Percentiles rank a stretch among this genome's conserved stretches.
phyloP scores from a whole-genome alignment of 805 yeast species.

The Grigorovia humatica region DNA sequence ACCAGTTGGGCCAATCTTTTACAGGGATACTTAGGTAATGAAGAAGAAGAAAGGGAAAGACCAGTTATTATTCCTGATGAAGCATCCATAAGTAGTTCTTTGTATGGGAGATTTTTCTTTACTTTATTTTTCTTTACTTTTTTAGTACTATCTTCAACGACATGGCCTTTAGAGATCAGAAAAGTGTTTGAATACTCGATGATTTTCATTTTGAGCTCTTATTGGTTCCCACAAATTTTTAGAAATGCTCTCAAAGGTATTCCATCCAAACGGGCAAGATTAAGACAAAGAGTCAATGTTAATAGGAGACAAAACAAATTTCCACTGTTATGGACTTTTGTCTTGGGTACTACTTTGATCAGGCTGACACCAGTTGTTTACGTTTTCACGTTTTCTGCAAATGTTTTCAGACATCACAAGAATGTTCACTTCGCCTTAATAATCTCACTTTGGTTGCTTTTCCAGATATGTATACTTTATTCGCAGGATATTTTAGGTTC shows the following conservation, averaged over 20 bases:
- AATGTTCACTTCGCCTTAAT: slow-evolving; percentile 42
- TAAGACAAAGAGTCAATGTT: slow-evolving; percentile 6
- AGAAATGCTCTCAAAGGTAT: slow-evolving; percentile 41
- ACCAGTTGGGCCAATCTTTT: slow-evolving; percentile 57
- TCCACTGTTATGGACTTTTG: slow-evolving; percentile 64
- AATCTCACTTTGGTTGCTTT: slow-evolving; percentile 42
- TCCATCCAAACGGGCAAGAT: slow-evolving; percentile 17
- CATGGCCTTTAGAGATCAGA: slow-evolving; percentile 56
- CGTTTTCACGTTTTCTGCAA: slow-evolving; percentile 40
- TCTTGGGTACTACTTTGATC: slow-evolving; percentile 54
- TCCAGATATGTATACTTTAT: slow-evolving; percentile 49
- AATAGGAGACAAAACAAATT: slow-evolving; percentile 32
- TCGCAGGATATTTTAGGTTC: slow-evolving; percentile 67
- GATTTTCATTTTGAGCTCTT: slow-evolving; percentile 48
- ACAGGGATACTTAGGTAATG: slow-evolving; percentile 36
- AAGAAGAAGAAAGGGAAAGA: slow-evolving; percentile 12
- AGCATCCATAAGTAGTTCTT: slow-evolving; percentile 43
- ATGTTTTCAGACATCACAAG: slow-evolving; percentile 62
- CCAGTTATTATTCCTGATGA: slow-evolving; percentile 37
- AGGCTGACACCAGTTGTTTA: slow-evolving; percentile 59
- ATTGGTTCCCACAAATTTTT: slow-evolving; percentile 83
- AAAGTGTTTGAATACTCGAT: slow-evolving; percentile 46
- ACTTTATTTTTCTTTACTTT: slow-evolving; percentile 45
- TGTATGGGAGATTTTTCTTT: slow-evolving; percentile 49
- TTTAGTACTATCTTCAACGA: slow-evolving; percentile 41